phyloP scores from a whole-genome alignment of 768 basidiomycete species.

The Dictyophora rubrovolvata region DNA sequence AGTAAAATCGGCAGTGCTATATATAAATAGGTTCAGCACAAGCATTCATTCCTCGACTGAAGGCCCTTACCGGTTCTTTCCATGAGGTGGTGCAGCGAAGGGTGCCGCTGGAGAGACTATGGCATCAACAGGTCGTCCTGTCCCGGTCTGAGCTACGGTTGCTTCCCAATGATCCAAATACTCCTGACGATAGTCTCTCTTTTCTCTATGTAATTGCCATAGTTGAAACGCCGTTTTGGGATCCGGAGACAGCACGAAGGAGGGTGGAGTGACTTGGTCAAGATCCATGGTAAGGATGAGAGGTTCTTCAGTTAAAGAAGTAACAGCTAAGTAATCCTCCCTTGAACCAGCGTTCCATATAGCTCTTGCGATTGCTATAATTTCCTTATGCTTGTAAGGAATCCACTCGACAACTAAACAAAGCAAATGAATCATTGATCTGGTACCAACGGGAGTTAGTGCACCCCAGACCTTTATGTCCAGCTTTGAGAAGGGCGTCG shows the following conservation, averaged over 20 bases:
- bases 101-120: constrained; percentile 58
- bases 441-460: not conserved
- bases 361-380: constrained; percentile 18
- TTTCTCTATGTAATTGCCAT: constrained; percentile 56
- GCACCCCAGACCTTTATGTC: constrained; percentile 46
- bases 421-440: not conserved
- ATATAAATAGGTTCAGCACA: constrained; percentile 14
- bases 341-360: constrained; percentile 39
- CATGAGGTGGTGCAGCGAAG: constrained; percentile 54
- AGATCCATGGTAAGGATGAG: constrained; percentile 38
- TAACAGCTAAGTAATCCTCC: constrained; percentile 34
- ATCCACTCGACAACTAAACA: constrained; percentile 59
- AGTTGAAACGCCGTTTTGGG: constrained; percentile 39
- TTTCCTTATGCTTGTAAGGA: constrained; percentile 24
- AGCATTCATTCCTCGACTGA: constrained; percentile 3
- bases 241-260: constrained; percentile 18
- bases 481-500: constrained; percentile 45
- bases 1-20: constrained; percentile 44
- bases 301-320: constrained; percentile 42
- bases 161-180: constrained; percentile 57
- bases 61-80: constrained; percentile 36
- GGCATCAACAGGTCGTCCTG: constrained; percentile 66
- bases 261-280: constrained; percentile 17
- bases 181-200: constrained; percentile 38
- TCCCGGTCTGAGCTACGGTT: constrained; percentile 42